Conservation (phyloP, 1,139 yeast genomes). For the Sugiyamaella castrensis region DNA sequence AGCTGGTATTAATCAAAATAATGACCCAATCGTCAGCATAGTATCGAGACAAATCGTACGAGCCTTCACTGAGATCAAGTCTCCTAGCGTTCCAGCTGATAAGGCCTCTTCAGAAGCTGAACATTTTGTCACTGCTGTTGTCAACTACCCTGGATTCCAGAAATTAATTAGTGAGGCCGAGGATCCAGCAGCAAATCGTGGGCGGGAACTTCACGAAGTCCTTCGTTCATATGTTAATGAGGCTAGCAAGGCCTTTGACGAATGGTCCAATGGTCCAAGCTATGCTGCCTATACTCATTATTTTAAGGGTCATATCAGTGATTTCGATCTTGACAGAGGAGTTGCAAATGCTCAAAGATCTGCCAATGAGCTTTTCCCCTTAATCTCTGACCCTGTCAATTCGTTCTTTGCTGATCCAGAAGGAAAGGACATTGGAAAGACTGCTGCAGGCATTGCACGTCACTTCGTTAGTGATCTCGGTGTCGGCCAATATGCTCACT, state of each 20-base stretch:
- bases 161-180: conserved; percentile 22
- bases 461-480: conserved; percentile 27
- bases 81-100: conserved; percentile 20
- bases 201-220: conserved; percentile 10
- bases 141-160: conserved; percentile 24
- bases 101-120: conserved; percentile 30
- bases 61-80: conserved; percentile 16
- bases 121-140: conserved; percentile 22
- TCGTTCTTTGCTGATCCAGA: conserved; percentile 25
- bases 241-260: conserved; percentile 24
- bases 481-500: conserved; percentile 14
- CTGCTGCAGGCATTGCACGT: conserved; percentile 23
- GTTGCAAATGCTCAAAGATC: conserved; percentile 10
- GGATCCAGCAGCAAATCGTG: not conserved
- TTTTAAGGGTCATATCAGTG: conserved; percentile 24
- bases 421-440: conserved; percentile 21
- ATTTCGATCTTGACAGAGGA: conserved; percentile 25
- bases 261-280: conserved; percentile 25
- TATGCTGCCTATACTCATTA: conserved; percentile 26
- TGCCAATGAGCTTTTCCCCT: conserved; percentile 14
- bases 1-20: conserved; percentile 1
- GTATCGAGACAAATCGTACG: conserved; percentile 15
- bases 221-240: conserved; percentile 16
- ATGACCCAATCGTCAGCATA: conserved; percentile 10
- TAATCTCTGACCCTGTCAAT: conserved; percentile 15